These are phyloP conservation scores for Curvularia eragrostidis DNA, from an alignment of 2,329 filamentous ascomycete species.

Conservation along the genomic window DNA sequence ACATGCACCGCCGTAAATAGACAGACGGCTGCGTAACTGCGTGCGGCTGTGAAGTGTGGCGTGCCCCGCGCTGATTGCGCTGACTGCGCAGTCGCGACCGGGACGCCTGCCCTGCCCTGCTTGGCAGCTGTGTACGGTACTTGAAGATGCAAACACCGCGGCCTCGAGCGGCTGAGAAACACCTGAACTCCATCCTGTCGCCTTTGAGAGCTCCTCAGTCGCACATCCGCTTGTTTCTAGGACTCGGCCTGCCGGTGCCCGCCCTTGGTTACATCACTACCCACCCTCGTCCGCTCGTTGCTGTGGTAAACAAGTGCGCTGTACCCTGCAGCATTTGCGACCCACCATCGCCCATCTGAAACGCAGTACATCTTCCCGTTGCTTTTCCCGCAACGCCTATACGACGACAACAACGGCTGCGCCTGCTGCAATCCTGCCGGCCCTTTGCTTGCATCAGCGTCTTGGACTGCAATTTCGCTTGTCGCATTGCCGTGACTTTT, in stretches of 20 bases:
- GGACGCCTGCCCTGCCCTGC: background rate
- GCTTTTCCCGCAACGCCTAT: slow-evolving; percentile 17
- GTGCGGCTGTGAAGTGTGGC: slow-evolving; percentile 20
- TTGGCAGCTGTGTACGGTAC: slow-evolving; percentile 10
- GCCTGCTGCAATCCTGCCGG: slow-evolving; percentile 16
- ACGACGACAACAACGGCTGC: slow-evolving; percentile 27
- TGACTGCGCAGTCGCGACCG: slow-evolving; percentile 8
- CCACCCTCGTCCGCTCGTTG: slow-evolving; percentile 33
- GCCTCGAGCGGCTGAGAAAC: background rate
- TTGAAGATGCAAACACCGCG: background rate
- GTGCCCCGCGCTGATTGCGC: slow-evolving; percentile 15
- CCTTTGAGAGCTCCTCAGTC: background rate
- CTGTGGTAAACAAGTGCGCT: slow-evolving; percentile 42
- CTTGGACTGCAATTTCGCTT: slow-evolving; percentile 25
- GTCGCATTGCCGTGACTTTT: slow-evolving; percentile 23
- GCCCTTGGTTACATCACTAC: slow-evolving; percentile 17
- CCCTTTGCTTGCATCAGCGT: slow-evolving; percentile 20
- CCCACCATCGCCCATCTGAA: slow-evolving; percentile 42
- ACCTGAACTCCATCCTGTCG: background rate
- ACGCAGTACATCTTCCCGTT: slow-evolving; percentile 30
- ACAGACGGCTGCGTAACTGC: slow-evolving; percentile 16
- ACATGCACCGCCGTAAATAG: slow-evolving; percentile 13
- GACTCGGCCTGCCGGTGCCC: slow-evolving; percentile 1
- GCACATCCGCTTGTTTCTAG: background rate
- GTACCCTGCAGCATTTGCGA: slow-evolving; percentile 17